Evolutionary conservation across 2,329 filamentous ascomycete genomes (phyloP).

Genomic region (Fusarium cicatricum): DNA sequence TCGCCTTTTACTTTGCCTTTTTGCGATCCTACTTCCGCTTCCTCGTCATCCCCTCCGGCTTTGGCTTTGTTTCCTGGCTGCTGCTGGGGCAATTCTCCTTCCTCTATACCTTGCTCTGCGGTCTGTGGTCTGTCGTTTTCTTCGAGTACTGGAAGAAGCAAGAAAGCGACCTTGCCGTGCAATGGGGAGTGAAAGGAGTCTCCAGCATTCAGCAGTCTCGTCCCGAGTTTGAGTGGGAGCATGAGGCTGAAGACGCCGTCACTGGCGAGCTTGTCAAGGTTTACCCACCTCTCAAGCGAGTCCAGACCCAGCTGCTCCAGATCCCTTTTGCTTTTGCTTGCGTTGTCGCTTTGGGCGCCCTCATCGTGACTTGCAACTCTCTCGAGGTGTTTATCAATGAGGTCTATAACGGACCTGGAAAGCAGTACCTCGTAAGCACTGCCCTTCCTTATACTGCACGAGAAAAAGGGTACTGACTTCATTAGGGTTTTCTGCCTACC

Average conservation of each 20-base stretch:
- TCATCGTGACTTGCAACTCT: conserved; percentile 88
- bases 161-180: conserved; percentile 83
- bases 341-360: conserved; percentile 73
- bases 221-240: conserved; percentile 81
- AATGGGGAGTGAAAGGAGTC: conserved; percentile 89
- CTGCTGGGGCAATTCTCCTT: conserved; percentile 86
- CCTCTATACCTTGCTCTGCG: conserved; percentile 79
- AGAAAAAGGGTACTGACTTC: conserved; percentile 18
- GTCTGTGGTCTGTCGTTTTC: conserved; percentile 88
- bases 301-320: conserved; percentile 80
- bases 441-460: not conserved
- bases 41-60: conserved; percentile 79
- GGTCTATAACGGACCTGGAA: conserved; percentile 88
- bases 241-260: conserved; percentile 77
- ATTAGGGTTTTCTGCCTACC: conserved; percentile 86
- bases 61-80: conserved; percentile 81
- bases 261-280: conserved; percentile 81
- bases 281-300: conserved; percentile 78
- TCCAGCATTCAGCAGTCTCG: conserved; percentile 81
- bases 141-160: conserved; percentile 97
- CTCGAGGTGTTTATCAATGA: conserved; percentile 97
- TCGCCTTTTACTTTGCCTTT: conserved; percentile 97
- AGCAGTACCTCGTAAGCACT: conserved; percentile 76
- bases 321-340: conserved; percentile 85
- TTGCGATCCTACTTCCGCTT: conserved; percentile 90